Evolutionary conservation across 2,329 filamentous ascomycete genomes (phyloP), one percentile per base, ranked within the genome.

Genomic region (Albifimbria verrucaria): DNA sequence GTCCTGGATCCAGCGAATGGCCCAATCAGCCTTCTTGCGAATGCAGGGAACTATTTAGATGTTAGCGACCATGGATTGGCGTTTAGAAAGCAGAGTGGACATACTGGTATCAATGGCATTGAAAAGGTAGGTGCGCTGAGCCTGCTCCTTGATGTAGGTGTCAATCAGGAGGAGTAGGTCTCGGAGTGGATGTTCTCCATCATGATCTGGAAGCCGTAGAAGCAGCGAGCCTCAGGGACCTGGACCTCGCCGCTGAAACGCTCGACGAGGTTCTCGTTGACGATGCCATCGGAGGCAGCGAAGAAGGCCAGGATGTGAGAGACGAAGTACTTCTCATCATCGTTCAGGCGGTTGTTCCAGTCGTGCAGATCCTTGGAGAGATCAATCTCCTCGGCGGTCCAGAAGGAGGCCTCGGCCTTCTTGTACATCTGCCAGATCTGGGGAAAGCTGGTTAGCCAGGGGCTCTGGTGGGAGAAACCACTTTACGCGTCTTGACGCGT

Each of bases 391-490:
- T 99, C 94, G 50, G 94, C 94, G 42, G 94, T 99, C 94, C 94
- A 99, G 87, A 99, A 99, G 43, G 94, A 97, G 50, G 94, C 94
- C 75, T 99, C 93, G 62, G 92, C 92, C 80, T 97, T 97, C 86
- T 99, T 99, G 86, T 99, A 99, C 93, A 97, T 97, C 76, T 97
- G 93, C 94, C 94, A 99, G 75, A 97, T 95, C 92, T 97, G 60
- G 56, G 50, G 48, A 55, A 57, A 49, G 57, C 52, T 53, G 45
- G 69, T 82, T 69, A 80, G 75, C 65, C 47, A 23, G 55, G 57
- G 57, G 65, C 62, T 63, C 51, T 28, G 41, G 49, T 55, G 50
- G 57, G 59, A 55, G 42, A 50, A 65, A 63, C 65, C 80, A 87
- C 80, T 88, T 81, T 80, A 90, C 87, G 86, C 88, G 88, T 87